Conservation (phyloP, 768 basidiomycete species). For the Lyophyllum shimeji region DNA sequence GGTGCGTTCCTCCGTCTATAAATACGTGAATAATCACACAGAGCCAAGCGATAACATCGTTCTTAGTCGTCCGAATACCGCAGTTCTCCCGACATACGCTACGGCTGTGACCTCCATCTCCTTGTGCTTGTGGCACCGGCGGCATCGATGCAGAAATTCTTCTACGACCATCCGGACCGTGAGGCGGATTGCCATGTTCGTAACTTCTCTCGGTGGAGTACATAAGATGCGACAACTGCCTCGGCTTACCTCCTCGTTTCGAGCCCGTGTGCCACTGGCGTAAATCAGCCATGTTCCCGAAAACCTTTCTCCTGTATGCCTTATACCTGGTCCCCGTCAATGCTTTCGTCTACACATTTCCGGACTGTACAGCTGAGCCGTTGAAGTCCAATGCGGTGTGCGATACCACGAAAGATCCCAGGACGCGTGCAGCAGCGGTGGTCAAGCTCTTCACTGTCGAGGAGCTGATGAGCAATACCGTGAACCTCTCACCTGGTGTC, state of each 20-base stretch:
- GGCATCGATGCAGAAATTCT: not conserved
- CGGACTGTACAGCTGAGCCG: conserved; percentile 47
- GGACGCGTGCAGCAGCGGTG: conserved; percentile 49
- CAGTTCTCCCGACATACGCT: not conserved
- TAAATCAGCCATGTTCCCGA: not conserved
- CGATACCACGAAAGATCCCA: conserved; percentile 41
- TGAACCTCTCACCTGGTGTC: conserved; percentile 49
- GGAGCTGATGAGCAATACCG: conserved; percentile 53
- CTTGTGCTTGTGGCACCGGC: not conserved
- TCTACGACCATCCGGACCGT: not conserved
- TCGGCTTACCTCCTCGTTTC: too few relatives aligned
- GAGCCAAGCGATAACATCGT: not conserved
- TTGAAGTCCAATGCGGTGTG: conserved; percentile 48
- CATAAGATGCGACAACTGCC: not conserved
- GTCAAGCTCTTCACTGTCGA: conserved; percentile 47
- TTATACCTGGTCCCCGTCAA: not conserved
- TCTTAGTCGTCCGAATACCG: not conserved
- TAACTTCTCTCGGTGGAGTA: not conserved
- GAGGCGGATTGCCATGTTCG: not conserved
- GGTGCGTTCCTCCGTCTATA: not conserved
- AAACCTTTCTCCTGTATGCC: conserved; percentile 9
- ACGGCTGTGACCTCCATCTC: not conserved
- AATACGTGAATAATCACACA: not conserved
- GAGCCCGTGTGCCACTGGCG: not conserved
- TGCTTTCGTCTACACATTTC: conserved; percentile 37